These are phyloP conservation scores for Apiospora koreana DNA, from an alignment of 2,329 filamentous ascomycete species.

Conservation along the genomic window DNA sequence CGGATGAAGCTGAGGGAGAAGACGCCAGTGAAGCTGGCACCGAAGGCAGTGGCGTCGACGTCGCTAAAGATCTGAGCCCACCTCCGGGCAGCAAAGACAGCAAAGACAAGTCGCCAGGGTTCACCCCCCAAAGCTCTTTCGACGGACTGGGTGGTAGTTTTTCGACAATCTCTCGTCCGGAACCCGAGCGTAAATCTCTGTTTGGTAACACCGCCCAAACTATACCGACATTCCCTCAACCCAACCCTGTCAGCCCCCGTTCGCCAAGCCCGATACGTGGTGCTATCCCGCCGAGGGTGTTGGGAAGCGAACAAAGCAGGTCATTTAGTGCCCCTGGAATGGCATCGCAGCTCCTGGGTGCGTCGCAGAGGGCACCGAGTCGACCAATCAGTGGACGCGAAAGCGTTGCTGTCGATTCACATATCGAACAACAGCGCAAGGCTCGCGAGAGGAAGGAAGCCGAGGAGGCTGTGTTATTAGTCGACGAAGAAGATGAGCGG, in stretches of 20 bases:
- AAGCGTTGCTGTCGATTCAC: constrained; percentile 44
- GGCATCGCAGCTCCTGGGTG: constrained; percentile 54
- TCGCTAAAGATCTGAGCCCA: constrained; percentile 64
- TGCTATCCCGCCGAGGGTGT: constrained; percentile 52
- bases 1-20: constrained; percentile 49
- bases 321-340: constrained; percentile 63
- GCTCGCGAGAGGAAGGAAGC: constrained; percentile 56
- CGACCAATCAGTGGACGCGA: constrained; percentile 43
- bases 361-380: constrained; percentile 38
- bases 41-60: constrained; percentile 65
- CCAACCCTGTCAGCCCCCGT: constrained; percentile 60
- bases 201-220: constrained; percentile 57
- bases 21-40: constrained; percentile 46
- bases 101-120: constrained; percentile 47
- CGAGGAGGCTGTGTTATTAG: constrained; percentile 57
- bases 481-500: constrained; percentile 70
- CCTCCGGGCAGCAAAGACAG: constrained; percentile 37
- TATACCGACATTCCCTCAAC: constrained; percentile 56
- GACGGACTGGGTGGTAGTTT: constrained; percentile 47
- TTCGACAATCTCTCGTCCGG: constrained; percentile 47
- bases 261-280: constrained; percentile 72
- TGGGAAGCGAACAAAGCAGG: constrained; percentile 51
- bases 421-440: constrained; percentile 52
- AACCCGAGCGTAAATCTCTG: constrained; percentile 45
- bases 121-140: constrained; percentile 62